Evolutionary conservation across 1,284 basidiomycete species (phyloP).

Genomic region (Sporisorium sorghi): DNA sequence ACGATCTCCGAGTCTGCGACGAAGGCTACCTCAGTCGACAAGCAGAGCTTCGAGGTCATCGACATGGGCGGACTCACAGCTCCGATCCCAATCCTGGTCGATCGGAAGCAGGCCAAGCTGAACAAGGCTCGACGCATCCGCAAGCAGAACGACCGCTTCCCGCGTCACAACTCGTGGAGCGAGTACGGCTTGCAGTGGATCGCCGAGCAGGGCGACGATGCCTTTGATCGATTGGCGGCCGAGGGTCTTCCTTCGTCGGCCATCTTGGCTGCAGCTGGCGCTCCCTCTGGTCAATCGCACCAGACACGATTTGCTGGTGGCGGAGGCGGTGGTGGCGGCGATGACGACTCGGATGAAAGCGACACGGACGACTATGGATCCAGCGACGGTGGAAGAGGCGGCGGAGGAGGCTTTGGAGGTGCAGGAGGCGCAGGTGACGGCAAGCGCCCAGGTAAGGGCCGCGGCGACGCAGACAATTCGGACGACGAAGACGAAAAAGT

Average conservation of each 20-base stretch:
- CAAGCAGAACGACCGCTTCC: constrained; percentile 31
- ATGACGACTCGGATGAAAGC: constrained; percentile 30
- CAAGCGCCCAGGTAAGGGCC: constrained; percentile 23
- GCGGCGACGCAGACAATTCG: constrained; percentile 28
- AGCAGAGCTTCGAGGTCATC: background rate
- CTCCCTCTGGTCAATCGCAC: constrained; percentile 9
- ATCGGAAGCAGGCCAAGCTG: constrained; percentile 31
- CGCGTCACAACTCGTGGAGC: constrained; percentile 42
- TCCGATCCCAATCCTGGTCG: constrained; percentile 5
- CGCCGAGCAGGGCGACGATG: constrained; percentile 23
- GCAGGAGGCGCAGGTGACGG: constrained; percentile 43
- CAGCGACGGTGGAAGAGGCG: constrained; percentile 52
- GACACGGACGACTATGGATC: constrained; percentile 60
- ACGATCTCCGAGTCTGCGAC: constrained; percentile 3
- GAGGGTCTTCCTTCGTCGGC: constrained; percentile 25
- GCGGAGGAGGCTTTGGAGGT: constrained; percentile 30
- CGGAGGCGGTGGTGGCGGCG: constrained; percentile 18
- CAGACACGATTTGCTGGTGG: constrained; percentile 14
- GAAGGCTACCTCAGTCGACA: background rate
- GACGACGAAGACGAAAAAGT: constrained; percentile 17
- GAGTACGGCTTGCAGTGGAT: constrained; percentile 41
- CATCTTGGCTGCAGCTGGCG: constrained; percentile 27
- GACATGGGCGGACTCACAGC: background rate
- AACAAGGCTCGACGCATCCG: constrained; percentile 41
- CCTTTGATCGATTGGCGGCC: constrained; percentile 26